Evolutionary conservation across 108 stramenopile genomes (phyloP).

Genomic region (Nitzschia palea): DNA sequence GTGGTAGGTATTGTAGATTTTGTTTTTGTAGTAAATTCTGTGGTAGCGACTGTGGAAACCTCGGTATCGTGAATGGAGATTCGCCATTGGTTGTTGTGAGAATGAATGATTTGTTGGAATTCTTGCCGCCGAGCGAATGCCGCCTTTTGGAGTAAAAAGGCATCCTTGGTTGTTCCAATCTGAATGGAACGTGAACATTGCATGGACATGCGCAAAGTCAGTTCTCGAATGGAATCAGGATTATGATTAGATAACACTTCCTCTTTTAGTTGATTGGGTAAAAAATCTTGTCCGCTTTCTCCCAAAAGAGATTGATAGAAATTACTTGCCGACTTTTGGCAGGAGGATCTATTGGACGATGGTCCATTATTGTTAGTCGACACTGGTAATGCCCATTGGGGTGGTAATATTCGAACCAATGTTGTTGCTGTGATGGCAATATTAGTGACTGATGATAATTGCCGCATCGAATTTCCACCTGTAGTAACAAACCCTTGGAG

Average conservation of each 20-base stretch:
- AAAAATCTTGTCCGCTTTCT: constrained; percentile 4
- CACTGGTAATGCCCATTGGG: not conserved
- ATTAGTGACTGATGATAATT: not conserved
- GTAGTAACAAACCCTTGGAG: constrained; percentile 15
- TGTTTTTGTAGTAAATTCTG: not conserved
- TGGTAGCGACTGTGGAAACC: not conserved
- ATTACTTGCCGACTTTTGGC: not conserved
- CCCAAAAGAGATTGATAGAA: constrained; percentile 9
- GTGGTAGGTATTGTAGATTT: not conserved
- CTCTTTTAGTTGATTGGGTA: constrained; percentile 10
- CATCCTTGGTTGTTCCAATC: constrained; percentile 45
- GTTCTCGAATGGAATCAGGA: constrained; percentile 29
- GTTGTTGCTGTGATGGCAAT: constrained; percentile 5
- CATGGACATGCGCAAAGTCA: constrained; percentile 29
- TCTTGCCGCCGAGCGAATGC: not conserved
- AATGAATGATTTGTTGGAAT: constrained; percentile 13
- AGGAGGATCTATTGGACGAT: not conserved
- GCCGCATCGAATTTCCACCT: too few species aligned
- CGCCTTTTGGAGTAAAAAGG: constrained; percentile 6
- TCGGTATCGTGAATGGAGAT: not conserved
- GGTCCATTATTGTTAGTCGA: not conserved
- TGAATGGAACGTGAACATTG: constrained; percentile 12
- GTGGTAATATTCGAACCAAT: constrained; percentile 33
- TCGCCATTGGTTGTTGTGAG: not conserved
- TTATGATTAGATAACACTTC: constrained; percentile 40